A percentile compares a stretch with the other conserved stretches of the same genome.
Conservation (phyloP, 2,329 filamentous ascomycete genomes). For the Alternaria arborescens region DNA sequence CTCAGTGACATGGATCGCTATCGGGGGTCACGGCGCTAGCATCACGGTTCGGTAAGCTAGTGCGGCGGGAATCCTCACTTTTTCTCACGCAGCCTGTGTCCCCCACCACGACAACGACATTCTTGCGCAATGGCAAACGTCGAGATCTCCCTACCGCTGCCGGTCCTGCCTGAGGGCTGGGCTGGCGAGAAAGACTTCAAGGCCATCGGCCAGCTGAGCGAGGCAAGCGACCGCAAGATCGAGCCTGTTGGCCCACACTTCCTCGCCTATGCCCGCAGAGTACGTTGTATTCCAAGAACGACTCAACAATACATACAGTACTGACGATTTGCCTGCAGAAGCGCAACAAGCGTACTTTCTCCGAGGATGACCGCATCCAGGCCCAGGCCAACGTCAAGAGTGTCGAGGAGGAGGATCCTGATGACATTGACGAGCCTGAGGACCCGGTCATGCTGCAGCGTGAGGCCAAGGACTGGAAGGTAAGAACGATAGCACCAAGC, state of each 20-base stretch:
- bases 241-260: constrained; percentile 98
- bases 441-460: constrained; percentile 90
- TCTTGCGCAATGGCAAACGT: constrained; percentile 68
- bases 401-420: constrained; percentile 87
- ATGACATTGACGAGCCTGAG: constrained; percentile 92
- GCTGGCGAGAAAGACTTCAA: constrained; percentile 92
- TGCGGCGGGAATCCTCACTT: constrained; percentile 18
- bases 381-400: constrained; percentile 95
- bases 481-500: constrained; percentile 50
- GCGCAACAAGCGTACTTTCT: constrained; percentile 97
- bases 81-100: constrained; percentile 11
- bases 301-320: background rate
- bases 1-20: constrained; percentile 8
- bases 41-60: constrained; percentile 23
- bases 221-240: constrained; percentile 83
- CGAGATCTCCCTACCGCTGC: constrained; percentile 72
- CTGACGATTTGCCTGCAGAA: constrained; percentile 55
- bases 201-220: constrained; percentile 76
- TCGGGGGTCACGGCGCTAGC: constrained; percentile 7
- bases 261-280: constrained; percentile 93
- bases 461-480: constrained; percentile 99
- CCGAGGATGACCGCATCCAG: constrained; percentile 97
- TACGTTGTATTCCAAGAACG: constrained; percentile 53
- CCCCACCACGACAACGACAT: constrained; percentile 20
- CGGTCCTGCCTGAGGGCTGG: constrained; percentile 82